Evolutionary conservation across 169 alveolate species (phyloP), one percentile per base, ranked within the genome.

Genomic region (Miamiensis avidus): DNA sequence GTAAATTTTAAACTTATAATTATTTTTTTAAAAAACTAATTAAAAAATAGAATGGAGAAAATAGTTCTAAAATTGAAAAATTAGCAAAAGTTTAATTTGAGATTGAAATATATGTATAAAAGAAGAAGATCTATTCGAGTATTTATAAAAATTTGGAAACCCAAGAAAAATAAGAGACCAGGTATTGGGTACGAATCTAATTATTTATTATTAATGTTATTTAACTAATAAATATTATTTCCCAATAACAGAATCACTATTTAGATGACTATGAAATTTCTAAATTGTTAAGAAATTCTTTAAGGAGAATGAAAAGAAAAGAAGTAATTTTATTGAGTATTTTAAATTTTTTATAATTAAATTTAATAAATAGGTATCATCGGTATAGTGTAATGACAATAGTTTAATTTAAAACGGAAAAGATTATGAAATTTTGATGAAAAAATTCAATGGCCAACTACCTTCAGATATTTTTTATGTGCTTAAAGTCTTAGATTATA

Each of bases 51-150:
- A 79, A 79, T 31, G 85, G 90, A 28, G 75, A 65, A 64, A 65
- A 65, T 20, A 81, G 87, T 49, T 82, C 90, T 30, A 86, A 86
- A 82, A 84, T 86, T 0, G 90, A 86, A 65, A 86, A 86, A 69
- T 72, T 81, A 0, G 31, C 77, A 49, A 49, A 25, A 79, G 64
- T 79, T 20, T 49, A 49, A n/a, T 79, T 79, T 79, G 74, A 34
- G 29, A n/a, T 79, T 11, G 65, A 64, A 64, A 79, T 79, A 49
- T 69, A 79, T 34, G 76, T 79, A 11, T 25, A 34, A 81, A 78
- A 69, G 16, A 64, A 75, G 75, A 30, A 27, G 69, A 81, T 86
- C 81, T 86, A 30, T 11, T 81, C 34, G 27, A 82, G 88, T 74
- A 34, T 76, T 83, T 74, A 34, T 31, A 65, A 0, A 65, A 74